Conservation (phyloP, 2,329 filamentous ascomycete species). For the Penicillium sp. region DNA sequence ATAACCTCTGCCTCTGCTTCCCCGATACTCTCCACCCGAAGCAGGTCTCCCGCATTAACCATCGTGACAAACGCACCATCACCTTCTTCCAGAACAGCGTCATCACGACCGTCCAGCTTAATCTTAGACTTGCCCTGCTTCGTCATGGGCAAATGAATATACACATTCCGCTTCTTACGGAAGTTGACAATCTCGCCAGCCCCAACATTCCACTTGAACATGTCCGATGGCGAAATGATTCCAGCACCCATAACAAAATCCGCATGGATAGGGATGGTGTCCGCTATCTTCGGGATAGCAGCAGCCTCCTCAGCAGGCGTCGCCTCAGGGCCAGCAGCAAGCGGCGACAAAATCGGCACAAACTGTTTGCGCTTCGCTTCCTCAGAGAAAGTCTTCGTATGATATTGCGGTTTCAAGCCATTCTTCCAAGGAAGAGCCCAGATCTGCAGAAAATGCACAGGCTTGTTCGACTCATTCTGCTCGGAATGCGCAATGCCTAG, state of each 20-base stretch:
- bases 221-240: slow-evolving; percentile 59
- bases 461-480: slow-evolving; percentile 65
- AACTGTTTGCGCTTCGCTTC: slow-evolving; percentile 65
- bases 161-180: slow-evolving; percentile 61
- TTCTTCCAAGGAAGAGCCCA: slow-evolving; percentile 75
- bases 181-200: slow-evolving; percentile 35
- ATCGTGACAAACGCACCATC: slow-evolving; percentile 71
- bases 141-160: slow-evolving; percentile 73
- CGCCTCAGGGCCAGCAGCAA: slow-evolving; percentile 61
- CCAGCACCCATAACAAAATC: slow-evolving; percentile 81
- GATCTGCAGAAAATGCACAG: slow-evolving; percentile 82
- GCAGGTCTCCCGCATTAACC: slow-evolving; percentile 58
- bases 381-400: slow-evolving; percentile 67
- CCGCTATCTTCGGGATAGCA: slow-evolving; percentile 55
- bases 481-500: slow-evolving; percentile 70
- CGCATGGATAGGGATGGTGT: slow-evolving; percentile 76
- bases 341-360: slow-evolving; percentile 68
- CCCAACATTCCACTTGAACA: slow-evolving; percentile 68
- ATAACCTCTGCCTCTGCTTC: slow-evolving; percentile 65
- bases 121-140: slow-evolving; percentile 69
- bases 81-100: slow-evolving; percentile 64
- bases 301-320: slow-evolving; percentile 57
- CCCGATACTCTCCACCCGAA: slow-evolving; percentile 62
- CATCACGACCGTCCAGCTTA: slow-evolving; percentile 59
- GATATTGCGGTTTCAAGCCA: slow-evolving; percentile 68